A percentile compares a stretch with the other conserved stretches of the same genome.
Conservation (phyloP, 441 rosid genomes). For the Breynia disticha region DNA sequence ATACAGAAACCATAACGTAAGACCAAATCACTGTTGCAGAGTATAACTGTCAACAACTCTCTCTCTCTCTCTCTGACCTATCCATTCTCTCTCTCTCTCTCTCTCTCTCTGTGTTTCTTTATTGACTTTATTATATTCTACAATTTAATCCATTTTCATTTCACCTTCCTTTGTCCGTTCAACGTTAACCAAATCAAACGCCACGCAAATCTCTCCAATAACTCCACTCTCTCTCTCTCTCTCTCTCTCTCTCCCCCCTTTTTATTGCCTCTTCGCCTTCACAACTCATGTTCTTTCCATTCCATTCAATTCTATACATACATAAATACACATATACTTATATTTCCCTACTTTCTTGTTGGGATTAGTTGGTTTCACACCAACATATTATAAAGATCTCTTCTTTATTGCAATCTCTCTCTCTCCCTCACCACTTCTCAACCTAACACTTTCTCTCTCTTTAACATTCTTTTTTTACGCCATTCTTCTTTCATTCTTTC, state of each 20-base stretch:
- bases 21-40: constrained; percentile 28
- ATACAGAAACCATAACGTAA: constrained; percentile 24
- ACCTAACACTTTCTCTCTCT: constrained; percentile 27
- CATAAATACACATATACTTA: no score
- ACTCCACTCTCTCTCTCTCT: background rate
- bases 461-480: constrained; percentile 4
- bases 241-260: no score
- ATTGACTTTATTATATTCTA: constrained; percentile 27
- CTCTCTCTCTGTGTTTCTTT: constrained; percentile 10
- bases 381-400: background rate
- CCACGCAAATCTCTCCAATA: constrained; percentile 1
- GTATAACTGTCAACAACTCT: constrained; percentile 18
- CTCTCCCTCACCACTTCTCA: constrained; percentile 34
- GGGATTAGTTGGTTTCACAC: background rate
- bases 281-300: no score
- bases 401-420: constrained; percentile 7
- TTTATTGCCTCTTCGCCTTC: background rate
- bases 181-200: constrained; percentile 22
- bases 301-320: no score
- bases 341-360: background rate
- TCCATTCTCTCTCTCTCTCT: background rate
- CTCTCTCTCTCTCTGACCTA: constrained; percentile 7
- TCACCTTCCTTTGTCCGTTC: constrained; percentile 42
- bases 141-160: constrained; percentile 18
- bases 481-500: background rate